Conservation (phyloP, 2,329 filamentous ascomycete genomes). For the Metarhizium anisopliae region DNA sequence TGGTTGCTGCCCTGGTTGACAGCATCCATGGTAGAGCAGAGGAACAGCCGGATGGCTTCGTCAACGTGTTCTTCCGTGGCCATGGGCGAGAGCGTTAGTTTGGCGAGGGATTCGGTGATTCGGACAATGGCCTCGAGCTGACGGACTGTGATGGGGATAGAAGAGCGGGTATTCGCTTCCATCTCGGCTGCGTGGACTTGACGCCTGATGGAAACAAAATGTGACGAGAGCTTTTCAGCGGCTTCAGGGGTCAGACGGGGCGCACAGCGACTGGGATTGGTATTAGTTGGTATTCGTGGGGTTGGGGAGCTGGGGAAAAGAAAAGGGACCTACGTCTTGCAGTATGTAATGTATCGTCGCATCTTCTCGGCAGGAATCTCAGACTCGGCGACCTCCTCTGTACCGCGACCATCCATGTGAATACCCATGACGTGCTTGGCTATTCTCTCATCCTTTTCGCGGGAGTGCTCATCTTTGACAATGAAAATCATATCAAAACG, state of each 20-base stretch:
- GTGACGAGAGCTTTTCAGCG: slow-evolving; percentile 89
- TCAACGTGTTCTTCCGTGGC: slow-evolving; percentile 90
- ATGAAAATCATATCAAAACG: slow-evolving; percentile 99
- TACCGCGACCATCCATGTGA: slow-evolving; percentile 81
- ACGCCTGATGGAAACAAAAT: slow-evolving; percentile 92
- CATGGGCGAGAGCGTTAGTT: slow-evolving; percentile 75
- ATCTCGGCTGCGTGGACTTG: slow-evolving; percentile 89
- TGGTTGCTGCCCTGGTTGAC: slow-evolving; percentile 81
- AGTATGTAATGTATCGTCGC: slow-evolving; percentile 95
- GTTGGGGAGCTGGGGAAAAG: slow-evolving; percentile 18
- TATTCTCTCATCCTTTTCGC: slow-evolving; percentile 82
- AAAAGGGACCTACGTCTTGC: slow-evolving; percentile 75
- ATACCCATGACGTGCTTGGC: slow-evolving; percentile 96
- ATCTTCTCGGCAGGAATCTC: slow-evolving; percentile 95
- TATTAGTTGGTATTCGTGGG: slow-evolving; percentile 17
- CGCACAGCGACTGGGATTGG: slow-evolving; percentile 63
- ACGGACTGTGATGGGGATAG: slow-evolving; percentile 94
- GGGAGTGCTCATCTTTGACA: slow-evolving; percentile 88
- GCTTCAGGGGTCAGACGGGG: slow-evolving; percentile 85
- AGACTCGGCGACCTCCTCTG: slow-evolving; percentile 74
- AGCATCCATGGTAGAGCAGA: slow-evolving; percentile 96
- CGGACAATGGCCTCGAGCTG: slow-evolving; percentile 96
- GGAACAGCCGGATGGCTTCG: slow-evolving; percentile 92
- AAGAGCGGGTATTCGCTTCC: slow-evolving; percentile 81
- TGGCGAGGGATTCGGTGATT: slow-evolving; percentile 92